Percentiles rank a stretch among this genome's conserved stretches.
Conservation (phyloP, 169 alveolate genomes). For the Plasmodium coatneyi region DNA sequence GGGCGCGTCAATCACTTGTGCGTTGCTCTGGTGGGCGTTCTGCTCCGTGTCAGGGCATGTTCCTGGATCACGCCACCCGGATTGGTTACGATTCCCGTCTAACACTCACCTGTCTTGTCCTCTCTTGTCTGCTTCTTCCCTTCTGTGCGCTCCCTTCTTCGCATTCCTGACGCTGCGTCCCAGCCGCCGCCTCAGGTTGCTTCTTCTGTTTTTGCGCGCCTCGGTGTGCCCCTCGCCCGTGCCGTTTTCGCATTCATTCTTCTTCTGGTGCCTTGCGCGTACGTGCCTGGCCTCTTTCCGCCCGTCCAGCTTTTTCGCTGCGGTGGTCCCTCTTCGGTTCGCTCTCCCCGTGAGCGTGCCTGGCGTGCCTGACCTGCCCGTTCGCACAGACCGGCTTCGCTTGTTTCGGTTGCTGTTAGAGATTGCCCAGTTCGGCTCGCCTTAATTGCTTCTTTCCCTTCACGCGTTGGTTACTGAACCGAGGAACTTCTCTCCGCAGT, state of each 20-base stretch:
- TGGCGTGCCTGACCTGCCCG: too few species aligned
- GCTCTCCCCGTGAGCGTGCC: too few species aligned
- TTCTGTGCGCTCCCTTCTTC: background rate
- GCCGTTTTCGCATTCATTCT: slow-evolving; percentile 29
- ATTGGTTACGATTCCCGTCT: background rate
- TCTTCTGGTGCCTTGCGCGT: slow-evolving; percentile 1
- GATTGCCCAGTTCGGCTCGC: background rate
- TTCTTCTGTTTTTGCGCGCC: slow-evolving; percentile 24
- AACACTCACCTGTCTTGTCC: background rate
- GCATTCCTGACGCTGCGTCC: background rate
- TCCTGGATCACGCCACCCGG: background rate
- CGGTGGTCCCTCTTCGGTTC: background rate
- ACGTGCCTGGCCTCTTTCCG: background rate
- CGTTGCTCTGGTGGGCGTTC: background rate
- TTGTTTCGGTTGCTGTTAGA: background rate
- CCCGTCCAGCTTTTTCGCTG: background rate
- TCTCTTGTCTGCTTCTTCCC: background rate
- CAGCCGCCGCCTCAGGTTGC: background rate
- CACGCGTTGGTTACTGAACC: background rate
- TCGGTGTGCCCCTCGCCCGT: background rate
- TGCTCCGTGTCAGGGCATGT: background rate
- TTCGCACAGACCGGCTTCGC: background rate
- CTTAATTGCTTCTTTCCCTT: background rate
- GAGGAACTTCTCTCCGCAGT: background rate
- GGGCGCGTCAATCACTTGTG: background rate